Base-by-base conservation (phyloP, 768 basidiomycete species). In the Suillus subluteus region DNA sequence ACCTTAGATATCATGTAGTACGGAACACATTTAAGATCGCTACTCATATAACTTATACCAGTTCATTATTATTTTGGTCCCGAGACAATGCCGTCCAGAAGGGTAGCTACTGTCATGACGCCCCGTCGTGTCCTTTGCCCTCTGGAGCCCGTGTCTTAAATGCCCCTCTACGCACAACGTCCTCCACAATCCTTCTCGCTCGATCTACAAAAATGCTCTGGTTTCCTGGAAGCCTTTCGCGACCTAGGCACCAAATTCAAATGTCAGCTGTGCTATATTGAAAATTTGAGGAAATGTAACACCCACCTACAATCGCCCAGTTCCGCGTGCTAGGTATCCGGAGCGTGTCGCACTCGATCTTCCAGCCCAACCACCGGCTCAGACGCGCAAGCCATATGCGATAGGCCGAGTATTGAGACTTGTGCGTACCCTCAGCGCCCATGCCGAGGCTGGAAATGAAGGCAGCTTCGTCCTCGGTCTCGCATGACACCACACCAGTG, bases 261-360 rank as follows among this genome's bases (percentile, higher is more conserved):
- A 32, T 15, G 59, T 40, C 26, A 66, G 62, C 5, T 11, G 13
- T 6, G n/a, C 18, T 35, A 26, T 18, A 9, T 38, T 35, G 8
- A 26, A 0, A 38, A 64, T 41, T 9, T 18, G 2, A 48, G 5
- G 35, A 26, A 41, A 18, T 18, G 16, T 43, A 9, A 30, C 40
- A 82, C 88, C 26, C 64, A 95, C 96, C 96, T 38, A 97, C 78
- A 62, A 98, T 84, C 0, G 91, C 93, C 95, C 96, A 98, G 73
- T 95, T 95, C 66, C 95, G 86, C 48, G 97, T 98, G 75, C 92
- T 95, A 1, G 96, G 96, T 15, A 99, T 96, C 67, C 97, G 82
- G 70, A 99, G 76, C 32, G 82, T 86, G 77, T 99, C 97, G 64
- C 88, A 88, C 76, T 98, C 96, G 15, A 95, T 83, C 67, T 86